Evolutionary conservation across 331 rosid genomes (phyloP).

Genomic region (Cucumis variabilis): DNA sequence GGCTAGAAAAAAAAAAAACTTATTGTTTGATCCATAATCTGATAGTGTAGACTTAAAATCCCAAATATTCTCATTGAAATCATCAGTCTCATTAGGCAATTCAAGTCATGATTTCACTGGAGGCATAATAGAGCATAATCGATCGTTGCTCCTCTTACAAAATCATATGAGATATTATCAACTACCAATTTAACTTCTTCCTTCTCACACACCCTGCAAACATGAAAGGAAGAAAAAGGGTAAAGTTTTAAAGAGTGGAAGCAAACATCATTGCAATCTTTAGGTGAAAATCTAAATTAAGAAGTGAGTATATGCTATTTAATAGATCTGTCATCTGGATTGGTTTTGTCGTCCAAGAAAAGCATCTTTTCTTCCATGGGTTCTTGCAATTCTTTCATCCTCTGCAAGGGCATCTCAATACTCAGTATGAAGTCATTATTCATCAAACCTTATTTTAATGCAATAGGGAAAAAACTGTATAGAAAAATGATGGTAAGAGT

Average conservation of each 20-base stretch:
- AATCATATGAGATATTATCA: constrained; percentile 77
- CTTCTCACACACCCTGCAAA: constrained; percentile 75
- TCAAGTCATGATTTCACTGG: no score
- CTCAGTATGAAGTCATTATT: not conserved
- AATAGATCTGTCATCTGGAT: constrained; percentile 75
- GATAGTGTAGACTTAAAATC: constrained; percentile 32
- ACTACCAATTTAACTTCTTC: constrained; percentile 79
- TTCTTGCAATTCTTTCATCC: constrained; percentile 69
- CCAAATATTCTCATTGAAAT: constrained; percentile 26
- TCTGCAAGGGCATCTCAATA: no score
- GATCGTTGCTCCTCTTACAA: constrained; percentile 92
- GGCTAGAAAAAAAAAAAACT: constrained; percentile 49
- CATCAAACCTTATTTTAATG: not conserved
- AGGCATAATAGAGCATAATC: no score
- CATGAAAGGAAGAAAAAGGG: constrained; percentile 12
- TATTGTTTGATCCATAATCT: constrained; percentile 49
- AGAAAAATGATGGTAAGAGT: not conserved
- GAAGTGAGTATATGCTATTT: not conserved
- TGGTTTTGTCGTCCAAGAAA: constrained; percentile 69
- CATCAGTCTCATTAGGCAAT: not conserved
- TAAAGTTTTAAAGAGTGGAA: not conserved
- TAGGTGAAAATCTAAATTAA: not conserved
- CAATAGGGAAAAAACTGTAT: not conserved
- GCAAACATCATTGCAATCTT: constrained; percentile 3
- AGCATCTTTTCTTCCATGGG: constrained; percentile 63